Evolutionary conservation across 371 early-diverging fungal genomes (phyloP).

Genomic region (Batrachochytrium dendrobatidis): DNA sequence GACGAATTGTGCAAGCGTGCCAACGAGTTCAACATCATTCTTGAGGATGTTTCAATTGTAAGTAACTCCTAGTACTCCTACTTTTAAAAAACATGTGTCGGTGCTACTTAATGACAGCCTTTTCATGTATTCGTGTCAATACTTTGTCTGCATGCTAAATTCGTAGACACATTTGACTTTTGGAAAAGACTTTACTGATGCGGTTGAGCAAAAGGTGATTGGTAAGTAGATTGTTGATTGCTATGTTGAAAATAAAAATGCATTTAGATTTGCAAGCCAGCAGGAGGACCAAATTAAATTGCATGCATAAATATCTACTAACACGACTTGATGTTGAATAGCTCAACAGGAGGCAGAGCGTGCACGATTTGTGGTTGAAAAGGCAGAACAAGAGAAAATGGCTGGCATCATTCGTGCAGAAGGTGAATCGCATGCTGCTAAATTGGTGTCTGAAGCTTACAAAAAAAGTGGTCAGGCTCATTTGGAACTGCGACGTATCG

Average conservation of each 20-base stretch:
- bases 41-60: constrained; percentile 97
- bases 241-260: neutral
- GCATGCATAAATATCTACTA: too few relatives aligned
- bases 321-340: constrained; percentile 3
- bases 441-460: constrained; percentile 72
- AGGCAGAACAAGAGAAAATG: constrained; percentile 95
- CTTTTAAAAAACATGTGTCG: too few relatives aligned
- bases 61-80: constrained; percentile 15
- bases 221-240: constrained; percentile 12
- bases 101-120: constrained; percentile 1
- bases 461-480: constrained; percentile 88
- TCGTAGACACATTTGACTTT: constrained; percentile 89
- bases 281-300: too few relatives aligned
- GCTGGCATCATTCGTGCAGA: constrained; percentile 98
- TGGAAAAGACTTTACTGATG: constrained; percentile 89
- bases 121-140: neutral
- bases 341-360: constrained; percentile 91
- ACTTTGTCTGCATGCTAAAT: neutral
- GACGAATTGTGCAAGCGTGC: constrained; percentile 92
- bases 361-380: constrained; percentile 86
- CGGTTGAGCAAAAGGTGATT: constrained; percentile 44
- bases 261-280: too few relatives aligned
- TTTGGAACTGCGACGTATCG: constrained; percentile 94
- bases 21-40: constrained; percentile 84
- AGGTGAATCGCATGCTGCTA: constrained; percentile 92